Conservation (phyloP, 2,329 filamentous ascomycete species). For the Fusarium marasasianum region DNA sequence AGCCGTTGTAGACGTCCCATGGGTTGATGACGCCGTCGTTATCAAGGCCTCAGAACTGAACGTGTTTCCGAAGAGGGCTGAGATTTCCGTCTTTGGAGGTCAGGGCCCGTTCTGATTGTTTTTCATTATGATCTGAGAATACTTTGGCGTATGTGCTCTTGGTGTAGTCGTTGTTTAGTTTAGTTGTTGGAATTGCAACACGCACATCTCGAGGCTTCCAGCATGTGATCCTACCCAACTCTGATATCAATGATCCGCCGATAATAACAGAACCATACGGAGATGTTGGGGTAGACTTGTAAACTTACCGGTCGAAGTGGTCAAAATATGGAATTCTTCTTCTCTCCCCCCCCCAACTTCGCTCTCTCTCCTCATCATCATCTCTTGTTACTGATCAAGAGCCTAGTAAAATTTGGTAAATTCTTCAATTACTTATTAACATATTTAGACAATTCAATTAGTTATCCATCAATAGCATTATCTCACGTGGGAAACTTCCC, state of each 20-base stretch:
- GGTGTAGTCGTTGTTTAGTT: neutral
- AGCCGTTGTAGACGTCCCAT: constrained; percentile 51
- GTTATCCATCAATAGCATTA: neutral
- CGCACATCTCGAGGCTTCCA: neutral
- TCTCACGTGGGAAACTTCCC: neutral
- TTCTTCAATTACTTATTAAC: no score
- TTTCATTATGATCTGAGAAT: neutral
- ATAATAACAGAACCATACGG: neutral
- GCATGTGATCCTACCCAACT: constrained; percentile 2
- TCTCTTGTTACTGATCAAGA: neutral
- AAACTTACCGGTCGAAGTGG: neutral
- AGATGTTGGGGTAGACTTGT: neutral
- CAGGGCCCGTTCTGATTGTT: no score
- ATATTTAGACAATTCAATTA: no score
- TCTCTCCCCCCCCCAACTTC: neutral
- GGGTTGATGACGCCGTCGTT: constrained; percentile 52
- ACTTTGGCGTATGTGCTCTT: neutral
- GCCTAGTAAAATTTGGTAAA: neutral
- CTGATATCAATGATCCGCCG: constrained; percentile 1
- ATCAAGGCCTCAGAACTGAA: constrained; percentile 54
- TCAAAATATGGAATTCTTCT: neutral
- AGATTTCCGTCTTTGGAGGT: neutral
- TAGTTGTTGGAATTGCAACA: neutral
- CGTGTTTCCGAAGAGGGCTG: constrained; percentile 50
- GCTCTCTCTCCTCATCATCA: no score